Evolutionary conservation across 805 yeast species (phyloP), one percentile per base, ranked within the genome.

Genomic region (Hanseniaspora lachancei): DNA sequence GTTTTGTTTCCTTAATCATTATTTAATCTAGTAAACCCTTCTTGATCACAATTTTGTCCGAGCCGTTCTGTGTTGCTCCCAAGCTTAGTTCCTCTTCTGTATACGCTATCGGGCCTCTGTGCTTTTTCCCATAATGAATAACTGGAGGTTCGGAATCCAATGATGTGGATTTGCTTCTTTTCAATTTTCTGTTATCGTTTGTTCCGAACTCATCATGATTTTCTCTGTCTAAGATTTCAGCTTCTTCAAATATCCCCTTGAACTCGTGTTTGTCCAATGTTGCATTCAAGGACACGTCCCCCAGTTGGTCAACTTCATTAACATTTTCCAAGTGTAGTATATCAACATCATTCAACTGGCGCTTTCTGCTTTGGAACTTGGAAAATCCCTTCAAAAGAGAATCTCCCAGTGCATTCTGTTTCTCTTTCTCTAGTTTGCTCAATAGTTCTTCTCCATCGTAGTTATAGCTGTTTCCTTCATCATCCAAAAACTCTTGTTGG

Each of bases 181-280:
- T 27, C 20, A 20, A 35, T 16, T 13, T 8, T 6, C 5, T 18
- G 23, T 13, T 23, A 20, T 15, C 34, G 38, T 6, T 24, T 5
- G 10, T 35, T 2, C n/a, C 39, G 12, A 38, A 21, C 9, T 38
- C 40, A 13, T 23, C 46, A 15, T 23, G n/a, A 24, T 43, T 29
- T 9, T 41, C 18, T 20, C 8, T 41, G 18, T 21, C 40, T 3
- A 16, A 16, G 15, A 35, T 21, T 2, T 51, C 49, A 21, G 44
- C 49, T 36, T 43, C 49, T 15, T 51, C 55, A 44, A 51, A 44
- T 40, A 51, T 51, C 5, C 55, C 55, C 38, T 36, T 51, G 15
- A 43, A 43, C 32, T 42, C 29, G 5, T 32, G 34, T 20, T 40
- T 40, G 18, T 35, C 38, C 16, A 29, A 9, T 8, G 49, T 23